These are phyloP conservation scores for Nemania bipapillata DNA, from an alignment of 2,329 filamentous ascomycete species.

Conservation along the genomic window DNA sequence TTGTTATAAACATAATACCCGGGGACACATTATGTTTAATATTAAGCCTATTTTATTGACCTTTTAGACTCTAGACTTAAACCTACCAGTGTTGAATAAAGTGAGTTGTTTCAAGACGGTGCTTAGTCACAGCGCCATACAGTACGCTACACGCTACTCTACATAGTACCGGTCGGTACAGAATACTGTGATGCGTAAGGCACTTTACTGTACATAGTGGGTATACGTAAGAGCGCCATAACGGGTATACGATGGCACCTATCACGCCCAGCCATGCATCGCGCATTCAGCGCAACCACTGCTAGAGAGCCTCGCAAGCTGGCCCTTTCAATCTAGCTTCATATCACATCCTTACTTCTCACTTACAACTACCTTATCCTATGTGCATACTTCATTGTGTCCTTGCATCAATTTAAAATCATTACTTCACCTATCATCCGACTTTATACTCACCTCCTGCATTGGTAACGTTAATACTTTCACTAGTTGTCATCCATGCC, in stretches of 20 bases:
- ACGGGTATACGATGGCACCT: no score
- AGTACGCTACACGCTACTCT: no score
- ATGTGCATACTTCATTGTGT: neutral
- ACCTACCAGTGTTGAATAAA: no score
- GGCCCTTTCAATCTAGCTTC: conserved; percentile 11
- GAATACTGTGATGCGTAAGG: no score
- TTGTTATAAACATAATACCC: no score
- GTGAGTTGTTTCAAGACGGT: no score
- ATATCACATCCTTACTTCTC: conserved; percentile 2
- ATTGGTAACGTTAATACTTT: conserved; percentile 2
- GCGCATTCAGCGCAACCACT: neutral
- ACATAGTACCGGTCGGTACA: no score
- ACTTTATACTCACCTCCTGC: neutral
- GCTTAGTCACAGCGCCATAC: no score
- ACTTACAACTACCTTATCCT: neutral
- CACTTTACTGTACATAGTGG: no score
- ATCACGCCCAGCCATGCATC: neutral
- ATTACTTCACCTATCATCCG: neutral
- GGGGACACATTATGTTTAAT: no score
- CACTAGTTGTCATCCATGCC: neutral
- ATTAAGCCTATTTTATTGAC: no score
- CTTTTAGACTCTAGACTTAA: no score
- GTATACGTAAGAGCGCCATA: neutral
- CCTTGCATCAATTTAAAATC: neutral
- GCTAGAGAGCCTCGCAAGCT: conserved; percentile 10